Evolutionary conservation across 2,329 filamentous ascomycete genomes (phyloP).

Genomic region (Aulographum hederae): DNA sequence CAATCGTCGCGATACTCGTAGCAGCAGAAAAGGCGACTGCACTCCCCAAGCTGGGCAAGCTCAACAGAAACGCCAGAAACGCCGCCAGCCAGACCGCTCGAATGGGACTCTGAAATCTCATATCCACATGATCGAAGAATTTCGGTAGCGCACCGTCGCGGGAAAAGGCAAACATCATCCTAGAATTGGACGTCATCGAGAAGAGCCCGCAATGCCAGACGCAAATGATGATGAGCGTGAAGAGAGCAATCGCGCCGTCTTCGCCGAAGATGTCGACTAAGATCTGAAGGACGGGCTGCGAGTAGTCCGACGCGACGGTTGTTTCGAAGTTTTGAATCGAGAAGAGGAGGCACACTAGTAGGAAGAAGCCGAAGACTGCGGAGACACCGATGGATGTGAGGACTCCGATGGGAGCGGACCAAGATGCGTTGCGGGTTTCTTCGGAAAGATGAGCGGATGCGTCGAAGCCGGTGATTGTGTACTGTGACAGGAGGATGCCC

Average conservation of each 20-base stretch:
- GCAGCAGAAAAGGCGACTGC: slow-evolving; percentile 38
- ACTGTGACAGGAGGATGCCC: slow-evolving; percentile 36
- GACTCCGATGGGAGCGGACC: slow-evolving; percentile 39
- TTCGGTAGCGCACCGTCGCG: slow-evolving; percentile 35
- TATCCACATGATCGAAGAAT: slow-evolving; percentile 37
- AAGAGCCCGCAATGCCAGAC: slow-evolving; percentile 45
- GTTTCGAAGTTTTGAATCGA: slow-evolving; percentile 37
- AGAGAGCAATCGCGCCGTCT: slow-evolving; percentile 35
- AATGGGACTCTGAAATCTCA: slow-evolving; percentile 29
- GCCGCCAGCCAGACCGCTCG: slow-evolving; percentile 38
- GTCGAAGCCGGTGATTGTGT: slow-evolving; percentile 35
- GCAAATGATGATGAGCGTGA: slow-evolving; percentile 37
- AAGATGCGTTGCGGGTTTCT: slow-evolving; percentile 37
- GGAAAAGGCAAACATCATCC: slow-evolving; percentile 42
- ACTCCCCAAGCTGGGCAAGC: slow-evolving; percentile 35
- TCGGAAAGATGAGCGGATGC: slow-evolving; percentile 38
- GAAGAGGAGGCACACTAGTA: slow-evolving; percentile 38
- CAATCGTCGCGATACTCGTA: slow-evolving; percentile 40
- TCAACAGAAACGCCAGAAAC: slow-evolving; percentile 34
- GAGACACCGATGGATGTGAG: slow-evolving; percentile 38
- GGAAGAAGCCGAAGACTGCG: slow-evolving; percentile 39
- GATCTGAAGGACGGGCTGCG: slow-evolving; percentile 39
- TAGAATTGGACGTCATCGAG: slow-evolving; percentile 35
- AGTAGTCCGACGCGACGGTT: slow-evolving; percentile 26
- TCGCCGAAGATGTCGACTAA: slow-evolving; percentile 38